Percentiles rank a stretch among this genome's conserved stretches.
These are phyloP conservation scores for Tephrocybe sp. DNA, from an alignment of 768 basidiomycete genomes.

Conservation along the genomic window DNA sequence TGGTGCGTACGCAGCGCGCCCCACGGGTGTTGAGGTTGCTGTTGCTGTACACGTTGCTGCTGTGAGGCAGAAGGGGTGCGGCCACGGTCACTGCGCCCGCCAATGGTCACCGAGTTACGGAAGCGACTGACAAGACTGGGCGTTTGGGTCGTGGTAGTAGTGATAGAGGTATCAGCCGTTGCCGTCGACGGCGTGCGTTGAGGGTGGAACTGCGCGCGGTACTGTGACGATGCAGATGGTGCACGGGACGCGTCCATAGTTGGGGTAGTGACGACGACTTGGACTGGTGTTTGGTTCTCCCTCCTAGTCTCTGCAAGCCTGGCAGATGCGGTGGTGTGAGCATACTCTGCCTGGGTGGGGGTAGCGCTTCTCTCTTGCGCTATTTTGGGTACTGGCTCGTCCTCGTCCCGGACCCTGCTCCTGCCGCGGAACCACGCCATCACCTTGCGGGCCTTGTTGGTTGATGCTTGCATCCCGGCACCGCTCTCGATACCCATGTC, in stretches of 20 bases:
- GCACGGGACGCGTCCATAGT: constrained; percentile 23
- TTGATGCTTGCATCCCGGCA: constrained; percentile 60
- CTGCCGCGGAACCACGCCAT: constrained; percentile 97
- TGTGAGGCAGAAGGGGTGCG: constrained; percentile 29
- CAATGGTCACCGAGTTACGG: constrained; percentile 50
- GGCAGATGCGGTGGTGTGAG: neutral
- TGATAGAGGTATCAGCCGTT: constrained; percentile 40
- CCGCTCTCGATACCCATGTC: constrained; percentile 31
- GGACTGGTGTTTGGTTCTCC: constrained; percentile 29
- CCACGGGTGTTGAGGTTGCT: constrained; percentile 28
- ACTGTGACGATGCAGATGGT: constrained; percentile 22
- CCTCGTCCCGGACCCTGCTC: constrained; percentile 43
- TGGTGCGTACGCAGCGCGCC: constrained; percentile 80
- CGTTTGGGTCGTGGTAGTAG: constrained; percentile 21
- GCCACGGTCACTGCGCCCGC: constrained; percentile 24
- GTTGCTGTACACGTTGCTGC: constrained; percentile 6
- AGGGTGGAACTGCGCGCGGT: constrained; percentile 27
- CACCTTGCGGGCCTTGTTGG: constrained; percentile 90
- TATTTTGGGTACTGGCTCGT: constrained; percentile 14
- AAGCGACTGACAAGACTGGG: constrained; percentile 48
- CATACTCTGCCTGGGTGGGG: constrained; percentile 30
- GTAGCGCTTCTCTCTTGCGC: constrained; percentile 22
- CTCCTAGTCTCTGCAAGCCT: constrained; percentile 2
- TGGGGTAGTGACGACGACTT: constrained; percentile 42
- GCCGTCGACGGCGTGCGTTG: constrained; percentile 45